These are phyloP conservation scores for Haplographium delicatum DNA, from an alignment of 495 filamentous ascomycete genomes.

Conservation along the genomic window DNA sequence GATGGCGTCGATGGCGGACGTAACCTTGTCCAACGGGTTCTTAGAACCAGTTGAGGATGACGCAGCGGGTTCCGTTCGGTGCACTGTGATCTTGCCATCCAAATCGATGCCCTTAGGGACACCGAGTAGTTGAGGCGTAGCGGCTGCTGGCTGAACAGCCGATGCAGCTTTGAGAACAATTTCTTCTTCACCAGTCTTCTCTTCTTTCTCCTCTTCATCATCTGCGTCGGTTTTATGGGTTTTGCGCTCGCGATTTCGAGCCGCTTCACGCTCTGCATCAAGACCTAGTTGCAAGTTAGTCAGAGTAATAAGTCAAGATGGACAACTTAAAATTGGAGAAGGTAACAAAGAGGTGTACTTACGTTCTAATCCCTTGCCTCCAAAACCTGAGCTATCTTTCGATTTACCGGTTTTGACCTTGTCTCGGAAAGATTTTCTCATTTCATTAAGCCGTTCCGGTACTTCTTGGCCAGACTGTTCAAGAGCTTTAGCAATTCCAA, in stretches of 20 bases:
- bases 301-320: too few species aligned
- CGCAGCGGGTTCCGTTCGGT: conserved; percentile 60
- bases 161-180: conserved; percentile 59
- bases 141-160: conserved; percentile 54
- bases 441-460: conserved; percentile 57
- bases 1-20: conserved; percentile 78
- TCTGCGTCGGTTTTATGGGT: conserved; percentile 88
- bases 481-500: conserved; percentile 90
- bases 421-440: conserved; percentile 66
- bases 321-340: too few species aligned
- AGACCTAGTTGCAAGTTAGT: conserved; percentile 34
- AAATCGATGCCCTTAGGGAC: conserved; percentile 62
- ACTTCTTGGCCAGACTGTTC: conserved; percentile 81
- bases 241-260: conserved; percentile 77
- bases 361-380: conserved; percentile 88
- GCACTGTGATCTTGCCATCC: conserved; percentile 68
- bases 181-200: conserved; percentile 56
- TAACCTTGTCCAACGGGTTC: conserved; percentile 79
- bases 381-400: conserved; percentile 83
- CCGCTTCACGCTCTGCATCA: conserved; percentile 83
- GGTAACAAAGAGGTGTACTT: not conserved
- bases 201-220: conserved; percentile 78
- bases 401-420: conserved; percentile 92
- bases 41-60: conserved; percentile 38
- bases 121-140: conserved; percentile 36